These are phyloP conservation scores for Chaetomiaceae sp. DNA, from an alignment of 2,329 filamentous ascomycete genomes.

Conservation along the genomic window DNA sequence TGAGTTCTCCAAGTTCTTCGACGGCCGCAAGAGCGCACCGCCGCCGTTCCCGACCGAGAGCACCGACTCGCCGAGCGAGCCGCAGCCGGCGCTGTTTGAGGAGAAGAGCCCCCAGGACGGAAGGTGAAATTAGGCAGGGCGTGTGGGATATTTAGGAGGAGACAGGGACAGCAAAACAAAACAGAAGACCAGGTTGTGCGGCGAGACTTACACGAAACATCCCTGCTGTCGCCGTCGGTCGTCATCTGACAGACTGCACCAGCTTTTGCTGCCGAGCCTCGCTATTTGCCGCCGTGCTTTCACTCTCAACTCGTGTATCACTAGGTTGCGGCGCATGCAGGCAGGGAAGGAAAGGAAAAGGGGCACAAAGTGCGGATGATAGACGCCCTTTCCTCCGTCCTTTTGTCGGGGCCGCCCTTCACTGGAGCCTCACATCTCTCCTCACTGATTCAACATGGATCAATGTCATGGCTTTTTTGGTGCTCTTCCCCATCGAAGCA, in stretches of 20 bases:
- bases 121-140: conserved; percentile 6
- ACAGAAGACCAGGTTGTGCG: background rate
- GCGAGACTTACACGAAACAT: background rate
- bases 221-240: too few relatives aligned
- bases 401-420: too few relatives aligned
- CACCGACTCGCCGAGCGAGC: conserved; percentile 33
- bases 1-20: conserved; percentile 94
- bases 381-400: too few relatives aligned
- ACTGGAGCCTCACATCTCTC: too few relatives aligned
- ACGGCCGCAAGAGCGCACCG: conserved; percentile 48
- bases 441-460: background rate
- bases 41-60: conserved; percentile 46
- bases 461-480: background rate
- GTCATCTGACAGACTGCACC: too few relatives aligned
- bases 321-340: conserved; percentile 9
- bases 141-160: background rate
- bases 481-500: background rate
- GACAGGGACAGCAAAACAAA: background rate
- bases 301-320: conserved; percentile 16
- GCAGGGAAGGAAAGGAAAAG: background rate
- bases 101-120: conserved; percentile 8
- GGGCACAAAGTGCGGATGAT: too few relatives aligned
- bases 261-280: too few relatives aligned
- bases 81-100: conserved; percentile 21
- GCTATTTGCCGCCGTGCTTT: too few relatives aligned